A percentile compares a stretch with the other conserved stretches of the same genome.
Evolutionary conservation across 768 basidiomycete genomes (phyloP).

Genomic region (Pisolithus microcarpus): DNA sequence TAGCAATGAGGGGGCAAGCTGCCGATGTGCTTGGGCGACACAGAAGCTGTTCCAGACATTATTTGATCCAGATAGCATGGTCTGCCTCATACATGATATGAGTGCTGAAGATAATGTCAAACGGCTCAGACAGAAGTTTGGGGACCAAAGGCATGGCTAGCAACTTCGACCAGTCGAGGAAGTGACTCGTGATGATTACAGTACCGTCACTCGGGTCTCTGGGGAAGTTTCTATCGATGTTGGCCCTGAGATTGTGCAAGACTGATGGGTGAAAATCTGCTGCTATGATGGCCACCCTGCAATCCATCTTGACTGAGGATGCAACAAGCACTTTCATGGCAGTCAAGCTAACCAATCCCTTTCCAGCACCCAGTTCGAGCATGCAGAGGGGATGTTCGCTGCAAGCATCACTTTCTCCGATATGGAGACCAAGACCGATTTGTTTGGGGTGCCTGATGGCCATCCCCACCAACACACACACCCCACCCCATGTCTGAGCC

Average conservation of each 20-base stretch:
- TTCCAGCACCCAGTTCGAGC: slow-evolving; percentile 53
- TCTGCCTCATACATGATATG: slow-evolving; percentile 48
- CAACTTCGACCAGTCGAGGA: slow-evolving; percentile 37
- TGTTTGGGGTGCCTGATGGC: slow-evolving; percentile 48
- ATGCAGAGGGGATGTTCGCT: slow-evolving; percentile 25
- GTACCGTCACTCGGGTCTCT: not conserved
- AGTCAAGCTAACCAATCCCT: slow-evolving; percentile 44
- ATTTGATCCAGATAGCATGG: slow-evolving; percentile 42
- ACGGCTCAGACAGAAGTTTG: slow-evolving; percentile 27
- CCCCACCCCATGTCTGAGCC: slow-evolving; percentile 85
- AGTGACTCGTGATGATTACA: slow-evolving; percentile 19
- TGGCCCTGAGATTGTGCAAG: slow-evolving; percentile 40
- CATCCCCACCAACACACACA: slow-evolving; percentile 72
- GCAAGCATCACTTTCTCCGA: not conserved
- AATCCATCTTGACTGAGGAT: not conserved
- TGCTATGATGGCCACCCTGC: slow-evolving; percentile 28
- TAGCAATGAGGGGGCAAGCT: not conserved
- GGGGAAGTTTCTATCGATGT: slow-evolving; percentile 34
- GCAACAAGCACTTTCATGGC: slow-evolving; percentile 27
- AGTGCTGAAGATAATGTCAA: slow-evolving; percentile 46
- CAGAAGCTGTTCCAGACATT: slow-evolving; percentile 35
- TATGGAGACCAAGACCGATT: slow-evolving; percentile 36
- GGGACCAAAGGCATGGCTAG: slow-evolving; percentile 7
- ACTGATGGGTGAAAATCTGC: slow-evolving; percentile 46
- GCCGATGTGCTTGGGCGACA: slow-evolving; percentile 9